Evolutionary conservation across 805 yeast genomes (phyloP), one percentile per base, ranked within the genome.

Genomic region (Cyberlindnera euphorbiae): DNA sequence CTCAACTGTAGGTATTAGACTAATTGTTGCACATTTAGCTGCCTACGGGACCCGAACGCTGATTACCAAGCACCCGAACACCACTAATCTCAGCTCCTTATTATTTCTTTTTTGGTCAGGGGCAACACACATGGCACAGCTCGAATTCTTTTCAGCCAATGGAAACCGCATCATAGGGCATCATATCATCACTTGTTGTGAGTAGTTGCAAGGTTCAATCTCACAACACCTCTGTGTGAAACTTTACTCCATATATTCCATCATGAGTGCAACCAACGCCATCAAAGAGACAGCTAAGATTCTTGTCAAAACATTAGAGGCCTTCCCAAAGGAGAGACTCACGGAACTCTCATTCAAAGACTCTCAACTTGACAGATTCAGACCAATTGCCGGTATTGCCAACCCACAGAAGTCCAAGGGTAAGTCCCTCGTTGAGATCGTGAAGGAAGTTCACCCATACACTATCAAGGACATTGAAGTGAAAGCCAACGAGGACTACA

Each of bases 331-430:
- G 41, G 93, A 83, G 48, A 71, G 79, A 42, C 67, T 84, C 34
- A 72, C 72, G 47, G 86, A 81, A 53, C 67, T 77, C 42, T 79
- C 86, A 6, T 81, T 83, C 62, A 83, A 78, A 52, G 79, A 75
- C 30, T 56, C 72, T 0, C 93, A 83, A 57, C 61, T 82, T 26
- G 72, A 72, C 41, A 63, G 81, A 55, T 75, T 71, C 40, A 66
- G 71, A 49, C 63, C 66, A 14, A 56, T 75, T 11, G 79, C 79
- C 3, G 76, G 77, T 4, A 38, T 73, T 11, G 64, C 67, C 18
- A 58, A 57, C 53, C 58, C 51, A 27, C 68, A 54, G 48, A 64
- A 51, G 49, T 67, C 52, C 40, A 67, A 50, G 62, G 62, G 36
- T 62, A 63, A 39, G 58, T 59, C 36, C 44, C 59, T 43, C 50